Evolutionary conservation across 768 basidiomycete genomes (phyloP), one percentile per base, ranked within the genome.

Genomic region (Kwoniella bestiolae): DNA sequence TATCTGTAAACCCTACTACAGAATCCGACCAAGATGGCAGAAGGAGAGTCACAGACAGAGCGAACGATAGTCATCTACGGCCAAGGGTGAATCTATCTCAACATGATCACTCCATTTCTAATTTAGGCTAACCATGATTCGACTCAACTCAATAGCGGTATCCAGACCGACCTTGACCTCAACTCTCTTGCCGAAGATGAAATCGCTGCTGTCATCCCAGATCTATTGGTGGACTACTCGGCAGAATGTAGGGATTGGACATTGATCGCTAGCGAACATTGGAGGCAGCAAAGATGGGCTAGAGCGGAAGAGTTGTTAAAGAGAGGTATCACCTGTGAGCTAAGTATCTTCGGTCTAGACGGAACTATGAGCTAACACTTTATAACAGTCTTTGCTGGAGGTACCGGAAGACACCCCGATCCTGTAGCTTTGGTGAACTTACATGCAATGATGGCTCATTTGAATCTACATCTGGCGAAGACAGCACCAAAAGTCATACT

Each of bases 401-500:
- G 69, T 85, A 83, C 59, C 18, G 82, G 83, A 9, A 79, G 84
- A 63, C 63, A 75, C 63, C 70, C 72, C 50, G 85, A 86, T 68
- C 56, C 49, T 45, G 64, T 67, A 21, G 80, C 78, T 0, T 81
- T 91, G 38, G 86, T 88, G 1, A 90, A 91, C 11, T 85, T 93
- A 69, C 90, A 90, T 75, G 86, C 89, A 18, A 83, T 97, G 49
- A 85, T 94, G 12, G 94, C 93, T 3, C 94, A 92, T 81, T 86
- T 95, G 53, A 87, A 90, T 63, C 85, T 97, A 63, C 87, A 89
- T 2, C 85, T 87, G 72, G 90, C 93, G 0, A 86, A 90, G 23
- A 86, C 85, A 58, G 94, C 94, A 11, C 95, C 95, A 0, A 96
- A 94, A 75, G 74, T 89, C 2, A 84, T 90, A 25, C 80, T 95